Evolutionary conservation across 1,284 basidiomycete species (phyloP), one percentile per base, ranked within the genome.

Genomic region (Fomitopsis pinicola): DNA sequence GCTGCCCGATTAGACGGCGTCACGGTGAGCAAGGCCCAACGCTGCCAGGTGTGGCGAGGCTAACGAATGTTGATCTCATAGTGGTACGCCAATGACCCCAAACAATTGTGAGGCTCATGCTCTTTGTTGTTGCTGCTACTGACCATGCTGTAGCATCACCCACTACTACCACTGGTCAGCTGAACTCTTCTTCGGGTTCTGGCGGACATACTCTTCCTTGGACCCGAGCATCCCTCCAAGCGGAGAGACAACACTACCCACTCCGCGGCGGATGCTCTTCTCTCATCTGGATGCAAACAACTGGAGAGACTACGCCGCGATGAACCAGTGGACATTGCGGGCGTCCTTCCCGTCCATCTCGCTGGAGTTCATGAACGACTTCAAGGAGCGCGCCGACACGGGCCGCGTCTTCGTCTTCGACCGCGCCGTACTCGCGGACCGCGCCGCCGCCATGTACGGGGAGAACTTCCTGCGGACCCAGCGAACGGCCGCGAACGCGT

Each of bases 141-240:
- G 22, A 68, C 50, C 5, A 7, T 42, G 28, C 52, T 44, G 40
- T 59, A 91, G 89, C 73, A 82, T 93, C 63, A 87, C 85, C 0
- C 89, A 92, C 71, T 91, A 91, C 69, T 92, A 91, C 71, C 89
- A 92, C 68, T 95, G 89, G 83, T 87, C 90, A 35, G 94, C 94
- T 5, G 94, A 97, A 71, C 83, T 95, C 17, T 88, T 91, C 75
- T 92, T 93, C 64, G 93, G 94, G 50, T 83, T 95, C 66, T 95
- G 93, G 93, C 82, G 92, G 26, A 87, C 92, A 0, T 95, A 95
- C 71, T 84, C 92, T 38, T 87, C 90, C 1, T 80, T 95, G 17
- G 92, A 94, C 72, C 82, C 83, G 0, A 77, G 76, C 28, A 92
- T 94, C 63, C 75, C 85, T 10, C 66, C 82, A 0, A 76, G 80